A percentile compares a stretch with the other conserved stretches of the same genome.
phyloP scores from a whole-genome alignment of 371 early-diverging fungal genomes.

The Conidiobolus incongruus region DNA sequence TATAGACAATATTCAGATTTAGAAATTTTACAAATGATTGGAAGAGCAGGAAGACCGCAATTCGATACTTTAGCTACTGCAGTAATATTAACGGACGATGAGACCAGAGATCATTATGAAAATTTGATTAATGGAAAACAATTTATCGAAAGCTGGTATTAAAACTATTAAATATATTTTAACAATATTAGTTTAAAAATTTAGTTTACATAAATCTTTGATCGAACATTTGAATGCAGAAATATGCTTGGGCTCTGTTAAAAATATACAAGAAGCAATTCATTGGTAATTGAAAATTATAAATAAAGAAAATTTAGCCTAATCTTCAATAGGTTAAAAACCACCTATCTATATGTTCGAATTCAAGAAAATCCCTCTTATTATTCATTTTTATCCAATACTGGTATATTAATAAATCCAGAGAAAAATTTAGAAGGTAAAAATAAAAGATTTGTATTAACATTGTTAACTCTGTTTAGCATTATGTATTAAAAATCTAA shows the following conservation, averaged over 20 bases:
- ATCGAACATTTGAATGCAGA: conserved; percentile 70
- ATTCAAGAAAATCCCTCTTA: conserved; percentile 27
- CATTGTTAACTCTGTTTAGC: conserved; percentile 9
- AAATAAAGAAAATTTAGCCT: neutral
- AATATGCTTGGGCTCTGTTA: conserved; percentile 45
- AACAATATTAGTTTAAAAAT: conserved; percentile 2
- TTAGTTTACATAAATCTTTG: conserved; percentile 38
- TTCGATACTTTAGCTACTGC: conserved; percentile 54
- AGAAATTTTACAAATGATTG: conserved; percentile 76
- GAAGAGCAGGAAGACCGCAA: conserved; percentile 79
- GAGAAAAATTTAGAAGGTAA: conserved; percentile 22
- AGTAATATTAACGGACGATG: conserved; percentile 43
- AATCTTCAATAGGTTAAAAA: conserved; percentile 24
- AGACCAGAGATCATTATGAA: conserved; percentile 25
- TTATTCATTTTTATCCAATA: conserved; percentile 19
- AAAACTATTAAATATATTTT: conserved; percentile 8
- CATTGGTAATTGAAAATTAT: conserved; percentile 21
- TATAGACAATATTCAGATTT: conserved; percentile 37
- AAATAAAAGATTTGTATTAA: neutral
- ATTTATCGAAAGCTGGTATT: conserved; percentile 37
- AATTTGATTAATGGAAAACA: conserved; percentile 25
- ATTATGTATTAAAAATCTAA: conserved; percentile 25
- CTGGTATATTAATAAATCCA: conserved; percentile 5
- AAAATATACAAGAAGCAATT: conserved; percentile 20
- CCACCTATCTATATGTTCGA: conserved; percentile 48